phyloP scores from a whole-genome alignment of 495 filamentous ascomycete species.

The Penicillium ochrochloron region DNA sequence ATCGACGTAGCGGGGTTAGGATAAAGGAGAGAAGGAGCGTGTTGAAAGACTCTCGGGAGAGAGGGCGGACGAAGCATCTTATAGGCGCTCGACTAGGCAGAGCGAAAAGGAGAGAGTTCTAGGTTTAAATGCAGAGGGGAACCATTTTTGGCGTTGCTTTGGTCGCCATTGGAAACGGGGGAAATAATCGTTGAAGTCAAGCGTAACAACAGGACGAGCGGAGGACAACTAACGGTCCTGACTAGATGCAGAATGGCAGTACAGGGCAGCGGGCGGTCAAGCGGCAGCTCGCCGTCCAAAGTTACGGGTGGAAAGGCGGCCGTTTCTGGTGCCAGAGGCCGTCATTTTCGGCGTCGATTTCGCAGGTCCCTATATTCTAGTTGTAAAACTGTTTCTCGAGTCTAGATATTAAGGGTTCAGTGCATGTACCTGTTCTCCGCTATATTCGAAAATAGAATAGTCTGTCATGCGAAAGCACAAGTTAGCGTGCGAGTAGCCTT shows the following conservation, averaged over 20 bases:
- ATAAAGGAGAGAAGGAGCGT: neutral
- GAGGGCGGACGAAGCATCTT: conserved; percentile 26
- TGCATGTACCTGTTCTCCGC: too few species aligned
- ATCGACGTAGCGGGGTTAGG: neutral
- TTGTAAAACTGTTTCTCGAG: too few species aligned
- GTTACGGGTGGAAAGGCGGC: conserved; percentile 10
- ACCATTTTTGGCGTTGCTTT: conserved; percentile 24
- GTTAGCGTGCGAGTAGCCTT: too few species aligned
- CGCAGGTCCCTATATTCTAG: too few species aligned
- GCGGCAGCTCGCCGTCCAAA: conserved; percentile 9
- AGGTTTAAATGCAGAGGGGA: conserved; percentile 16
- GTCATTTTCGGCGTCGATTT: too few species aligned
- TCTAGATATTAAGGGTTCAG: too few species aligned
- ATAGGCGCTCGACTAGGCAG: conserved; percentile 21
- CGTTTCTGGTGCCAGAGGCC: too few species aligned
- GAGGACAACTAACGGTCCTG: conserved; percentile 12
- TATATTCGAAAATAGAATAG: too few species aligned
- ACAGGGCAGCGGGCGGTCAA: conserved; percentile 5
- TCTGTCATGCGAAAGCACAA: too few species aligned
- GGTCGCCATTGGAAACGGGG: conserved; percentile 15
- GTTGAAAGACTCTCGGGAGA: conserved; percentile 19
- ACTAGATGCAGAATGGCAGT: conserved; percentile 18
- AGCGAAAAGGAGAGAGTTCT: conserved; percentile 13
- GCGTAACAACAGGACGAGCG: conserved; percentile 20
- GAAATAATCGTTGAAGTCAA: conserved; percentile 16